These are phyloP conservation scores for Teunomyces cretensis DNA, from an alignment of 805 yeast genomes.

Conservation along the genomic window DNA sequence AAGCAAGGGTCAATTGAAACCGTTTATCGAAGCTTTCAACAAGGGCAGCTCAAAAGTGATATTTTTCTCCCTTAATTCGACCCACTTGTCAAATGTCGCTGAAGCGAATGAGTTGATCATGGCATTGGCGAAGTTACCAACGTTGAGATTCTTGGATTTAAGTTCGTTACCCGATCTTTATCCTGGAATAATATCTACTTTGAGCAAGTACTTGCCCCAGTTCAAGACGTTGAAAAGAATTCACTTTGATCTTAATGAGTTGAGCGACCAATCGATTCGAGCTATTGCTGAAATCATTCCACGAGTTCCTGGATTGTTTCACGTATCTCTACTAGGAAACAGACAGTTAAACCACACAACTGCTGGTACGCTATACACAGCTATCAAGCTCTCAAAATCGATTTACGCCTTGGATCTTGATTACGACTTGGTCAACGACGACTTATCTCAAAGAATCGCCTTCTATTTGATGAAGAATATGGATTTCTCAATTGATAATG, in stretches of 20 bases:
- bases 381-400: slow-evolving; percentile 46
- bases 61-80: slow-evolving; percentile 54
- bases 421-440: slow-evolving; percentile 52
- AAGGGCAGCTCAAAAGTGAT: slow-evolving; percentile 34
- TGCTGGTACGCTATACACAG: slow-evolving; percentile 50
- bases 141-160: slow-evolving; percentile 51
- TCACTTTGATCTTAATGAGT: slow-evolving; percentile 55
- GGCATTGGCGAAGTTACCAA: slow-evolving; percentile 36
- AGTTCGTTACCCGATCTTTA: slow-evolving; percentile 53
- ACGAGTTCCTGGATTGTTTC: slow-evolving; percentile 46
- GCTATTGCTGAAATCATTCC: slow-evolving; percentile 51
- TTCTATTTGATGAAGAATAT: slow-evolving; percentile 57
- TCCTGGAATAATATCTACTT: slow-evolving; percentile 48
- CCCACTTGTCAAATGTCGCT: slow-evolving; percentile 43
- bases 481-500: slow-evolving; percentile 51
- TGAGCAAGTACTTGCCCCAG: slow-evolving; percentile 45
- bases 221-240: slow-evolving; percentile 47
- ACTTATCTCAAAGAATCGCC: slow-evolving; percentile 53
- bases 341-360: slow-evolving; percentile 42
- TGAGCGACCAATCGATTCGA: slow-evolving; percentile 45
- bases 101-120: slow-evolving; percentile 37
- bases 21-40: slow-evolving; percentile 44
- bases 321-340: slow-evolving; percentile 56
- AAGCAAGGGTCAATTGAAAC: slow-evolving; percentile 45
- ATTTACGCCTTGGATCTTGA: slow-evolving; percentile 54